phyloP scores from a whole-genome alignment of 495 filamentous ascomycete species.

The Polyplosphaeria fusca region DNA sequence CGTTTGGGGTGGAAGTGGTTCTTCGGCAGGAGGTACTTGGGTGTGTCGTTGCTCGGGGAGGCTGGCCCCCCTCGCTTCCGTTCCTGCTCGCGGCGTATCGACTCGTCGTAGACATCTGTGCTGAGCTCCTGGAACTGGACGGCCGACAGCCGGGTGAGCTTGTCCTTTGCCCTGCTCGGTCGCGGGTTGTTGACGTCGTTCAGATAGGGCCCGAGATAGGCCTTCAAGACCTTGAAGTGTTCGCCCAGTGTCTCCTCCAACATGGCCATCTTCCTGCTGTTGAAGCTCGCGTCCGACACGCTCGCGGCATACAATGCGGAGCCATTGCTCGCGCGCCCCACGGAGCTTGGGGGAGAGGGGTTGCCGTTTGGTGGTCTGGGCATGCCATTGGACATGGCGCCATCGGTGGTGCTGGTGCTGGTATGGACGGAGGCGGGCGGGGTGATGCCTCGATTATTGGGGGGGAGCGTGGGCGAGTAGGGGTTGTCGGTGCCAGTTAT shows the following conservation, averaged over 20 bases:
- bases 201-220: conserved; percentile 67
- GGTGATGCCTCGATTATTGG: conserved; percentile 28
- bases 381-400: conserved; percentile 30
- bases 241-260: conserved; percentile 69
- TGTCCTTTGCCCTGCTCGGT: conserved; percentile 86
- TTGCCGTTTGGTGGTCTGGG: conserved; percentile 46
- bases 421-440: conserved; percentile 32
- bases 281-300: conserved; percentile 45
- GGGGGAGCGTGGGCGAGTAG: conserved; percentile 28
- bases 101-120: conserved; percentile 95
- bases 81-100: conserved; percentile 76
- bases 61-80: conserved; percentile 38
- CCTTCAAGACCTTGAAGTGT: conserved; percentile 77
- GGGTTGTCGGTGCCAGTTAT: conserved; percentile 33
- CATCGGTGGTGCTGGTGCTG: conserved; percentile 33
- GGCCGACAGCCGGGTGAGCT: conserved; percentile 79
- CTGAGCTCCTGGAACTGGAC: conserved; percentile 96
- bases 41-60: conserved; percentile 57
- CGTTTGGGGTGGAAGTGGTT: conserved; percentile 91
- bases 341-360: conserved; percentile 81
- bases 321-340: conserved; percentile 75
- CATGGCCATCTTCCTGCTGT: conserved; percentile 47
- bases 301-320: conserved; percentile 63
- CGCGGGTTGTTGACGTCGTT: conserved; percentile 68
- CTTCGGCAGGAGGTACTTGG: conserved; percentile 70